Evolutionary conservation across 176 grass and related monocot species (phyloP), one percentile per base, ranked within the genome.

Genomic region (Lolium rigidum): DNA sequence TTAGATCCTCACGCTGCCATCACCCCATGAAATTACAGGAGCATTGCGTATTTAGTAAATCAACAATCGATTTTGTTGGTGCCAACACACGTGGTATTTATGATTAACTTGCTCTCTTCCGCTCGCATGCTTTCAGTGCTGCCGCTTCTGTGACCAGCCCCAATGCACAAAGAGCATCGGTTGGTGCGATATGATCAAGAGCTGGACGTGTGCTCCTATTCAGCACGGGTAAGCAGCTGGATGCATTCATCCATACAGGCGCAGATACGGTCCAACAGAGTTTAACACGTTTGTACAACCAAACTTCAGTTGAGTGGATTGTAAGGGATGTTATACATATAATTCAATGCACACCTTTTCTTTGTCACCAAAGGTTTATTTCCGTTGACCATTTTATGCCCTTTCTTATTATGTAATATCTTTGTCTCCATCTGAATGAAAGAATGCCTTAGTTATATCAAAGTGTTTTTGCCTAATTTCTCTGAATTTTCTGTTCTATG

Each of bases 221-320:
- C 63, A 35, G 28, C 13, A 66, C 35, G 63, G 62, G 63, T 37
- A 66, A 66, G 26, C 63, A 66, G 28, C 6, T 66, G 63, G 63
- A 66, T 66, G 63, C 63, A 35, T 66, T 66, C 63, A 65, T 60
- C 57, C 62, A 31, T 65, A 16, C 28, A 35, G 63, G 28, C 63
- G 63, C 26, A 66, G 13, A 66, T 66, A 28, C 6, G 26, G 6
- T 2, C 26, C 63, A 66, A 37, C 63, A 66, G 63, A 66, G 26
- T 66, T 64, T 17, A 66, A 35, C 26, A 35, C 14, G 59, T 25
- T 25, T 12, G 3, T 25, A 25, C 59, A 62, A 62, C 22, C 59
- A 62, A 62, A 62, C 59, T 62, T 62, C 21, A 62, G 22, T 62
- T 62, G 22, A 25, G 59, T 25, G 59, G 59, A 22, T 5, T 62